Conservation (phyloP, 106 monocot species). For the Amphibolis antarctica region DNA sequence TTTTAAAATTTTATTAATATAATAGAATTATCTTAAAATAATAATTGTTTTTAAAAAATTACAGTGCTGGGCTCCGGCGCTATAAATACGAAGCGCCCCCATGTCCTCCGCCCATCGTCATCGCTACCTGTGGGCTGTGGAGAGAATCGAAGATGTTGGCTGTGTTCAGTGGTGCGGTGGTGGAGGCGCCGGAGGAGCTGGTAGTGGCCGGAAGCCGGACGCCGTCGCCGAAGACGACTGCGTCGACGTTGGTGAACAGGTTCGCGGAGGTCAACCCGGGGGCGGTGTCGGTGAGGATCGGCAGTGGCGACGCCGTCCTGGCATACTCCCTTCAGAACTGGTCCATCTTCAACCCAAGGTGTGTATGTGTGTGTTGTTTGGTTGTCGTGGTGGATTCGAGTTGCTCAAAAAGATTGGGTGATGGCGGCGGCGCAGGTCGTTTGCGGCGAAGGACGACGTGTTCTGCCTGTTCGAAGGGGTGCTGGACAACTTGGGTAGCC, state of each 20-base stretch:
- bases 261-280: constrained; percentile 27
- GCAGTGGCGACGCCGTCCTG: constrained; percentile 37
- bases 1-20: too few relatives aligned
- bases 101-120: too few relatives aligned
- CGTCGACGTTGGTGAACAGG: constrained; percentile 44
- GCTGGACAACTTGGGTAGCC: constrained; percentile 61
- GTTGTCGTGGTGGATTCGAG: too few relatives aligned
- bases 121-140: too few relatives aligned
- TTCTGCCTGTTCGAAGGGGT: constrained; percentile 79
- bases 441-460: constrained; percentile 78
- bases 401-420: too few relatives aligned
- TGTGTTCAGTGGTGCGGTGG: constrained; percentile 77
- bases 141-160: constrained; percentile 53
- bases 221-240: constrained; percentile 86
- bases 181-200: constrained; percentile 76
- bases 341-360: constrained; percentile 70
- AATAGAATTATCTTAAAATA: too few relatives aligned
- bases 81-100: too few relatives aligned
- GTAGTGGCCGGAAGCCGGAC: constrained; percentile 78
- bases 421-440: constrained; percentile 73
- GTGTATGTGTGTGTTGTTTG: too few relatives aligned
- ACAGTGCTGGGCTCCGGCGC: too few relatives aligned
- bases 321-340: constrained; percentile 52
- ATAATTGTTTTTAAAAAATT: too few relatives aligned
- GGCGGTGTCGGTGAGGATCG: constrained; percentile 49